Evolutionary conservation across 1,284 basidiomycete genomes (phyloP).

Genomic region (Tausonia pullulans): DNA sequence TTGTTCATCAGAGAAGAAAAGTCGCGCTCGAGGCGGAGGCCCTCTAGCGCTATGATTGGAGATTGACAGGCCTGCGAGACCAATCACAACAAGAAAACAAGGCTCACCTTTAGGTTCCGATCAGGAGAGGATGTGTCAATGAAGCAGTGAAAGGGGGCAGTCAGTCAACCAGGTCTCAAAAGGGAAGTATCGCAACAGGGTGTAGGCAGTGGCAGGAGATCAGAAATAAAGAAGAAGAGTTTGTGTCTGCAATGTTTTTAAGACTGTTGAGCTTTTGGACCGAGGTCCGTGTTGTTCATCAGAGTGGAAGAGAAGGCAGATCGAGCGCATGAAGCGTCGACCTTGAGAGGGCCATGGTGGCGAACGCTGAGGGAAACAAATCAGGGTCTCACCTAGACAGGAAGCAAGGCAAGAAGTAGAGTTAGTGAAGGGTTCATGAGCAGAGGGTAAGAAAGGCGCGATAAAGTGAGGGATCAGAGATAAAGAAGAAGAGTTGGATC

Average conservation of each 20-base stretch:
- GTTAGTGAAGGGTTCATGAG: background rate
- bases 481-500: conserved; percentile 16
- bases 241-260: conserved; percentile 30
- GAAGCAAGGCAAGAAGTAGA: background rate
- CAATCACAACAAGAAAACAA: background rate
- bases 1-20: conserved; percentile 7
- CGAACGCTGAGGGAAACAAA: conserved; percentile 16
- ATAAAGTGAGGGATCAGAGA: conserved; percentile 3
- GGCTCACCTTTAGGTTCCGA: conserved; percentile 5
- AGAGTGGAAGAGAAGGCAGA: conserved; percentile 16
- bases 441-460: background rate
- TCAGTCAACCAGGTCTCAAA: background rate
- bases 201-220: conserved; percentile 20
- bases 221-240: conserved; percentile 35
- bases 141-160: background rate
- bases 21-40: too few species aligned
- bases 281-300: conserved; percentile 28
- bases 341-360: background rate
- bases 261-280: conserved; percentile 39
- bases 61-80: background rate
- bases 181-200: background rate
- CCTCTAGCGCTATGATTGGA: too few species aligned
- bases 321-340: background rate
- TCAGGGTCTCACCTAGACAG: conserved; percentile 28
- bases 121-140: background rate